Conservation (phyloP, 805 yeast species). For the Komagataella mondaviorum region DNA sequence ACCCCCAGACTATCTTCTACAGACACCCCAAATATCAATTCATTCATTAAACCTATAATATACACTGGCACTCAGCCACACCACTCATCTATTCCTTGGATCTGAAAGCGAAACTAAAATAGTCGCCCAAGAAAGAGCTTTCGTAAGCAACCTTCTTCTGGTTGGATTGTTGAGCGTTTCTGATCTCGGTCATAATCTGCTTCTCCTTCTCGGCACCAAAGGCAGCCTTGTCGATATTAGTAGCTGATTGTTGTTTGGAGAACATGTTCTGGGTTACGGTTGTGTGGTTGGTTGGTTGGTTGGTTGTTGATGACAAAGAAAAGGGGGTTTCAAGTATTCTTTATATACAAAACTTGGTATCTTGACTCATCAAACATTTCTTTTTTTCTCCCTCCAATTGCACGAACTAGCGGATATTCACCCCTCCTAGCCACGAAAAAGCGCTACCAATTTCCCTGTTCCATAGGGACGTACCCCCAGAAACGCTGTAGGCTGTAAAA, state of each 20-base stretch:
- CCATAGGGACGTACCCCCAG: neutral
- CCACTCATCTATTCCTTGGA: neutral
- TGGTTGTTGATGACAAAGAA: neutral
- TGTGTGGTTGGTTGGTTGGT: neutral
- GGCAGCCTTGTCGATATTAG: constrained; percentile 2
- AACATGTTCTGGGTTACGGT: neutral
- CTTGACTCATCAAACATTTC: neutral
- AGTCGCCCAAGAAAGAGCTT: constrained; percentile 15
- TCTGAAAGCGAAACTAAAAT: constrained; percentile 17
- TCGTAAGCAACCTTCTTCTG: constrained; percentile 15
- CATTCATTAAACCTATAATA: neutral
- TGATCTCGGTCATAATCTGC: constrained; percentile 23
- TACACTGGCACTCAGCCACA: neutral
- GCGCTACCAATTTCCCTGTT: neutral
- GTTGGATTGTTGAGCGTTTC: constrained; percentile 11
- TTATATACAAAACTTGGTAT: neutral
- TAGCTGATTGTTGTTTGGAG: neutral
- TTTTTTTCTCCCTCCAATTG: neutral
- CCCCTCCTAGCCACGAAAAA: neutral
- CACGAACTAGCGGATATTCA: neutral
- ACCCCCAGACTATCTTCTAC: neutral
- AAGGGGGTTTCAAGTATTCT: neutral
- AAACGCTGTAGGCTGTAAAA: neutral
- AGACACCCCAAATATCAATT: neutral
- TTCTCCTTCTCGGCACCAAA: constrained; percentile 25